Conservation (phyloP, 192 early-diverging fungal species). For the Linnemannia zychae region DNA sequence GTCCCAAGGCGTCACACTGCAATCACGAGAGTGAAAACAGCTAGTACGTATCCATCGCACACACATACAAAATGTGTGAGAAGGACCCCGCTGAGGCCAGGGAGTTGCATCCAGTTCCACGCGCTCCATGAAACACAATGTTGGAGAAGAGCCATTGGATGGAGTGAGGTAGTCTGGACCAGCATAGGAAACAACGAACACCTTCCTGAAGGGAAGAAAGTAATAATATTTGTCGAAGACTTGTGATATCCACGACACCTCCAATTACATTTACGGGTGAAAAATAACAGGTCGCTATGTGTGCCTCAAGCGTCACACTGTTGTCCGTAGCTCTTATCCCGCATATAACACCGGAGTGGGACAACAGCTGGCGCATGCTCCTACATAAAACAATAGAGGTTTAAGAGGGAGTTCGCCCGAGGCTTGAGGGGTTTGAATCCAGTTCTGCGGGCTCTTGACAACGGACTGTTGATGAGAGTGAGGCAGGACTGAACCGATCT, state of each 20-base stretch:
- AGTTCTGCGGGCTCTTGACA: neutral
- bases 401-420: neutral
- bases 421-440: neutral
- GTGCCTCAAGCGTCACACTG: slow-evolving; percentile 1
- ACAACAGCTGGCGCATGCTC: slow-evolving; percentile 1
- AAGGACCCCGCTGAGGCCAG: neutral
- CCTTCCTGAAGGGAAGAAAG: neutral
- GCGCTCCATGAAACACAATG: neutral
- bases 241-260: neutral
- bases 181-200: neutral
- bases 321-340: neutral
- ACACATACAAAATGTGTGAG: neutral
- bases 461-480: neutral
- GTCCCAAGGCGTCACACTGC: neutral
- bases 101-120: neutral
- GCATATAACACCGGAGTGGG: neutral
- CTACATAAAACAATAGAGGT: neutral
- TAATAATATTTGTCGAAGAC: neutral
- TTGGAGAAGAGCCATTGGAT: neutral
- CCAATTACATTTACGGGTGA: neutral
- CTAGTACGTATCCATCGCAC: neutral
- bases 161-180: neutral
- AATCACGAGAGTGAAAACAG: neutral
- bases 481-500: neutral
- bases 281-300: neutral